Percentiles rank a stretch among this genome's conserved stretches.
These are phyloP conservation scores for Ogataea hybrid DNA, from an alignment of 1,139 yeast species.

Conservation along the genomic window DNA sequence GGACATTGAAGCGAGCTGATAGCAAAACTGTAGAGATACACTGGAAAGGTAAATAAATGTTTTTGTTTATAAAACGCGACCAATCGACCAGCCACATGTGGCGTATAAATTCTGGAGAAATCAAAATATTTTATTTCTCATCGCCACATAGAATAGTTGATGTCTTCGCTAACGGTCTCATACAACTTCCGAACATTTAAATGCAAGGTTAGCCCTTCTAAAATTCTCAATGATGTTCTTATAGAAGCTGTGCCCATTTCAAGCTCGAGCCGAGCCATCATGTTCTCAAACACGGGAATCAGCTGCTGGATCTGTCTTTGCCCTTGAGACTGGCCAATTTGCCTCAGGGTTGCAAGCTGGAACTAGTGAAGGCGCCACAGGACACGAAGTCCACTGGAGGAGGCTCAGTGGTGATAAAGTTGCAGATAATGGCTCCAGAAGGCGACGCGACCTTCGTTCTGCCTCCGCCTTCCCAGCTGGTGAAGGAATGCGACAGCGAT, in stretches of 20 bases:
- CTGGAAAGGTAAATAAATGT: constrained; percentile 7
- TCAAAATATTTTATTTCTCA: background rate
- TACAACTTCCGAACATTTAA: constrained; percentile 22
- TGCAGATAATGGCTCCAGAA: constrained; percentile 23
- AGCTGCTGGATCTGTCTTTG: constrained; percentile 26
- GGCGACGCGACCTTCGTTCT: constrained; percentile 13
- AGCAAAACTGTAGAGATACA: constrained; percentile 4
- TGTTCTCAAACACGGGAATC: constrained; percentile 20
- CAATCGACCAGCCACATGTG: constrained; percentile 6
- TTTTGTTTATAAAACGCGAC: constrained; percentile 10
- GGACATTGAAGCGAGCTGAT: constrained; percentile 4
- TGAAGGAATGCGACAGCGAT: constrained; percentile 15
- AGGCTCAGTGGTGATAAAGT: constrained; percentile 19
- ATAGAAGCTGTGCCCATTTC: constrained; percentile 21
- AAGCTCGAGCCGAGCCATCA: constrained; percentile 15
- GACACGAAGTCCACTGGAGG: background rate
- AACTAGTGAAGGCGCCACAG: constrained; percentile 14
- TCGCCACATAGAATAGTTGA: constrained; percentile 4
- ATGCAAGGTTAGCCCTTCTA: constrained; percentile 22
- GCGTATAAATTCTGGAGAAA: constrained; percentile 1
- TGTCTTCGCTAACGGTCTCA: constrained; percentile 24
- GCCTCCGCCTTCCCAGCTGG: constrained; percentile 15
- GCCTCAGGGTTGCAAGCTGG: constrained; percentile 31
- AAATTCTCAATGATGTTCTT: constrained; percentile 22
- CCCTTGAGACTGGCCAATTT: constrained; percentile 30